phyloP scores from a whole-genome alignment of 108 stramenopile genomes.

The Asterionellopsis glacialis region DNA sequence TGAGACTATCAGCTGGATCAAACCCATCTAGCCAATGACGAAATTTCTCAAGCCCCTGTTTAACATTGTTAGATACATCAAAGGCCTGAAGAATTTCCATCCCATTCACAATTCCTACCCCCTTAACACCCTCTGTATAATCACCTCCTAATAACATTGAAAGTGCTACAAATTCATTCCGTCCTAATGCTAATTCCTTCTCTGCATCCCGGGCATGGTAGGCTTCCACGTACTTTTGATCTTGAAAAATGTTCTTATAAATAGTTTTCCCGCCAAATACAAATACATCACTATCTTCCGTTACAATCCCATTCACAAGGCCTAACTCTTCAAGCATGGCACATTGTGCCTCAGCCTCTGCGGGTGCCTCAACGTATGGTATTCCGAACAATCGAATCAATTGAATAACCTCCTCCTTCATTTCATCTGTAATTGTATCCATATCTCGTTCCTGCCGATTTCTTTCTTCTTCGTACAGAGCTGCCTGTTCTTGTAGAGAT shows the following conservation, averaged over 20 bases:
- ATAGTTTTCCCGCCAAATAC: slow-evolving; percentile 91
- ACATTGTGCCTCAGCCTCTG: slow-evolving; percentile 98
- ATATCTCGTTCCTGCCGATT: slow-evolving; percentile 67
- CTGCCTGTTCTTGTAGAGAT: slow-evolving; percentile 28
- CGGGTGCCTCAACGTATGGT: slow-evolving; percentile 94
- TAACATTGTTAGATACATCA: slow-evolving; percentile 45
- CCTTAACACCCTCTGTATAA: slow-evolving; percentile 96
- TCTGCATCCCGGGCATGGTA: slow-evolving; percentile 83
- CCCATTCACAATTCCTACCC: slow-evolving; percentile 98
- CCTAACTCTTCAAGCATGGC: slow-evolving; percentile 81
- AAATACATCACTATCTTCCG: slow-evolving; percentile 97
- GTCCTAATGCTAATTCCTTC: slow-evolving; percentile 79
- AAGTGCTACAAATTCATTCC: slow-evolving; percentile 79
- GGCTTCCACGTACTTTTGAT: slow-evolving; percentile 92
- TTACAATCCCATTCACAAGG: slow-evolving; percentile 95
- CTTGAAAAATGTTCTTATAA: slow-evolving; percentile 96
- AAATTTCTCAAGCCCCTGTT: slow-evolving; percentile 66
- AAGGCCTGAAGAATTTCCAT: slow-evolving; percentile 95
- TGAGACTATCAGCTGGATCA: slow-evolving; percentile 27
- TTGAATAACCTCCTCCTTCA: slow-evolving; percentile 87
- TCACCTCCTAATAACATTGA: slow-evolving; percentile 97
- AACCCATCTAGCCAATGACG: slow-evolving; percentile 86
- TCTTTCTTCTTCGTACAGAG: slow-evolving; percentile 39
- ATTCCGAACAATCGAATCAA: slow-evolving; percentile 90
- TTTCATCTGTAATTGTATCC: slow-evolving; percentile 90